These are phyloP conservation scores for Solanum ahanhuiri DNA, from an alignment of 257 asterid genomes.

Conservation along the genomic window DNA sequence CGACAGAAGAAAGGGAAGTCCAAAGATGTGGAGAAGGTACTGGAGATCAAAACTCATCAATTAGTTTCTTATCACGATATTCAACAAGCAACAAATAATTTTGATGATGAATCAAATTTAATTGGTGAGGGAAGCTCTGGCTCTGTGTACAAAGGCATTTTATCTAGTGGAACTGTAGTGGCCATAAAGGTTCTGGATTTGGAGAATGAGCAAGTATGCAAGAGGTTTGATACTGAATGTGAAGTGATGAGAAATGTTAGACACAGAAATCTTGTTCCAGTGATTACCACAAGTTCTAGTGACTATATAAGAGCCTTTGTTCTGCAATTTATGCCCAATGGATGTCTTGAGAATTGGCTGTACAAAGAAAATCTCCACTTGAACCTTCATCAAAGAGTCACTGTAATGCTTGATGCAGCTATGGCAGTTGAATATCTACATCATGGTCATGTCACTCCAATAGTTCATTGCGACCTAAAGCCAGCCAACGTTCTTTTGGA, in stretches of 20 bases:
- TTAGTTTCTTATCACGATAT: slow-evolving; percentile 12
- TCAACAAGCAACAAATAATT: slow-evolving; percentile 13
- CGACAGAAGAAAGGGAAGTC: not conserved
- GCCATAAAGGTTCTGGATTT: slow-evolving; percentile 16
- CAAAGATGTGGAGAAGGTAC: not conserved
- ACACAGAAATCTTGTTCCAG: slow-evolving; percentile 21
- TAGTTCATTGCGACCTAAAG: slow-evolving; percentile 30
- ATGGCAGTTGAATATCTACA: slow-evolving; percentile 28
- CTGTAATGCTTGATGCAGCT: slow-evolving; percentile 17
- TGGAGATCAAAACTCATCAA: not conserved
- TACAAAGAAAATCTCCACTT: not conserved
- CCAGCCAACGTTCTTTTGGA: slow-evolving; percentile 23
- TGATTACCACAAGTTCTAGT: slow-evolving; percentile 16
- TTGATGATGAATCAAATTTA: slow-evolving; percentile 12
- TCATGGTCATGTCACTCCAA: slow-evolving; percentile 6
- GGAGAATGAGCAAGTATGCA: slow-evolving; percentile 4
- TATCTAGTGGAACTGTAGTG: slow-evolving; percentile 6
- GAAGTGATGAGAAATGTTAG: slow-evolving; percentile 17
- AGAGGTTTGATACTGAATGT: slow-evolving; percentile 17
- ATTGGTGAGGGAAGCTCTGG: not conserved
- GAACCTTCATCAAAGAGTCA: slow-evolving; percentile 10
- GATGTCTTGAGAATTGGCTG: slow-evolving; percentile 21
- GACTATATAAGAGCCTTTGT: slow-evolving; percentile 12
- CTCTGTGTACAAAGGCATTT: not conserved
- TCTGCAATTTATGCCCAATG: slow-evolving; percentile 17